Evolutionary conservation across 352 stramenopile species (phyloP).

Genomic region (Pythium biforme): DNA sequence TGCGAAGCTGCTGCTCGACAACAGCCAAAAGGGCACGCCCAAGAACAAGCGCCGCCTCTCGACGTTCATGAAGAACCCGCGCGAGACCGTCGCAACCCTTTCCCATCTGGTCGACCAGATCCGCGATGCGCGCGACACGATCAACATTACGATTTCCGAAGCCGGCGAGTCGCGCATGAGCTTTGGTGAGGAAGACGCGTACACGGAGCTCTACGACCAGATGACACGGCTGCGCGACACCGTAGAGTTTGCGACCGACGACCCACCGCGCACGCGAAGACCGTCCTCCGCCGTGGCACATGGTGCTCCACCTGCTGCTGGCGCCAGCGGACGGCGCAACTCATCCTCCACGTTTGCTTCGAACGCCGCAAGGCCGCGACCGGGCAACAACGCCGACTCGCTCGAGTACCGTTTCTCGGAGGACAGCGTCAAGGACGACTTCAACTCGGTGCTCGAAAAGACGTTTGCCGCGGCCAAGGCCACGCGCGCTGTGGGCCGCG

Average conservation of each 20-base stretch:
- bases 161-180: conserved; percentile 39
- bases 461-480: conserved; percentile 61
- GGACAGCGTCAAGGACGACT: conserved; percentile 37
- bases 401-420: conserved; percentile 23
- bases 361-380: background rate
- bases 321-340: background rate
- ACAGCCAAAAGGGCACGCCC: conserved; percentile 18
- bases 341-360: background rate
- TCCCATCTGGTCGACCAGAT: conserved; percentile 66
- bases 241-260: conserved; percentile 23
- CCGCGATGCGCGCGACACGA: conserved; percentile 61
- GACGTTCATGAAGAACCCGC: conserved; percentile 35
- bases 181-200: conserved; percentile 38
- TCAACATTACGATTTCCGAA: conserved; percentile 64
- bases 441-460: conserved; percentile 56
- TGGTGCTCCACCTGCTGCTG: too few relatives aligned
- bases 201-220: conserved; percentile 55
- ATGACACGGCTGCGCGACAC: conserved; percentile 55
- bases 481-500: conserved; percentile 52
- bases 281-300: conserved; percentile 5
- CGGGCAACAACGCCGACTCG: conserved; percentile 3
- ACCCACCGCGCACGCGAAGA: background rate
- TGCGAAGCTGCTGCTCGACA: conserved; percentile 21
- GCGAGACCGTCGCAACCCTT: conserved; percentile 53
- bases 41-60: conserved; percentile 31